Base-by-base conservation (phyloP, 2,329 filamentous ascomycete species). In the Fusarium proliferatum region DNA sequence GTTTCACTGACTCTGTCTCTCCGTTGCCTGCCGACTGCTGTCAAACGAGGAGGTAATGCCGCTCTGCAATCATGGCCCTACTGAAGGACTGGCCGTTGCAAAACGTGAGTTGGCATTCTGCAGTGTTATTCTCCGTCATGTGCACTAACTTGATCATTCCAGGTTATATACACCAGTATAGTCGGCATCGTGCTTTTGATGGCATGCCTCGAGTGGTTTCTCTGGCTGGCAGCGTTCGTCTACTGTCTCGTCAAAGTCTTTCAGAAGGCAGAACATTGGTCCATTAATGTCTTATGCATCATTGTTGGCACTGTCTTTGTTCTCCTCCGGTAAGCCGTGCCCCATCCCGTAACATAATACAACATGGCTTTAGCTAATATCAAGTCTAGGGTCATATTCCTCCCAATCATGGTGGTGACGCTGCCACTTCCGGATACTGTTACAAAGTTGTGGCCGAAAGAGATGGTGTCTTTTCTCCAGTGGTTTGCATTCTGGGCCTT, bases 401-500 rank as follows among this genome's bases (percentile, higher is more conserved):
- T 98, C 34, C 96, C 96, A 0, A 93, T 98, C 74, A 97, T 98
- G 95, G 83, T 98, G 28, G 94, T 97, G 53, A 98, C 95, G 0
- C 86, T 98, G 9, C 96, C 96, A 2, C 86, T 98, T 6, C 96
- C 96, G 1, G 83, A 86, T 26, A 88, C 90, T 66, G 86, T 98
- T 51, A 91, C 91, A 12, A 86, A 89, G 67, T 88, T 93, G 76
- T 97, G 96, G 84, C 95, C 96, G 0, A 62, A 81, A 6, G 61
- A 82, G 3, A 89, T 96, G 86, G 92, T 96, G 45, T 82, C 81
- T 4, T 87, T 93, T 52, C 87, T 98, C 19, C 95, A 98, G 80
- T 97, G 94, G 93, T 97, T 98, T 79, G 95, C 95, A 8, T 98
- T 98, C 82, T 98, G 94, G 92, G 91, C 93, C 34, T 98, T 98